Base-by-base conservation (phyloP, 1,139 yeast species). In the Yamadazyma oceani region DNA sequence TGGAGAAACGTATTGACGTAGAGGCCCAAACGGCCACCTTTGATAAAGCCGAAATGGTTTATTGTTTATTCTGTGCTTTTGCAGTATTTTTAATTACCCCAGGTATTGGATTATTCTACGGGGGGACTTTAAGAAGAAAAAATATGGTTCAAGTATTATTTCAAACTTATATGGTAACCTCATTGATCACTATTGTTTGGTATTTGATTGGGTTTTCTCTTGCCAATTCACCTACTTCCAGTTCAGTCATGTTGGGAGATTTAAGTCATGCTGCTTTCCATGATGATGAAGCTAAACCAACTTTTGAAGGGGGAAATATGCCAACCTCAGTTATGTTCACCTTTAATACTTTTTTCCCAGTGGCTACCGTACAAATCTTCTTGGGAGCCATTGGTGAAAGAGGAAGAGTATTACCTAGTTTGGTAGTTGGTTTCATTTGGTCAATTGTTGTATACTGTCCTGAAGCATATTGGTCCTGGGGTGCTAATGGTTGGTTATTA, bases 351-450 rank as follows among this genome's bases (percentile, higher is more conserved):
- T 88, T 95, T 88, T 90, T 59, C 46, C 51, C 53, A 9, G 96
- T 96, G 37, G 82, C 85, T 57, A 83, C 85, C 42, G 88, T 97
- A 25, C 97, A 94, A 44, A 84, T 87, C 60, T 78, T 92, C 64
- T 82, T 90, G 89, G 78, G 97, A 57, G 97, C 96, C 56, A 96
- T 96, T 36, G 88, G 95, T 60, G 97, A 92, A 66, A 80, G 97
- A 59, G 97, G 96, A 16, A 76, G 97, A 53, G 74, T 90, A 45
- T 88, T 92, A 35, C 97, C 97, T 39, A 85, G 88, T 89, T 84
- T 90, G 87, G 78, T 92, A 17, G 88, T 86, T 69, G 72, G 89
- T 44, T 87, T 90, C 61, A 64, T 86, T 48, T 92, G 96, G 95
- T 77, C 86, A 66, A 85, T 97, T 11, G 77, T 92, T 32, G 97